These are phyloP conservation scores for Calonectria montana DNA, from an alignment of 2,329 filamentous ascomycete genomes.

Conservation along the genomic window DNA sequence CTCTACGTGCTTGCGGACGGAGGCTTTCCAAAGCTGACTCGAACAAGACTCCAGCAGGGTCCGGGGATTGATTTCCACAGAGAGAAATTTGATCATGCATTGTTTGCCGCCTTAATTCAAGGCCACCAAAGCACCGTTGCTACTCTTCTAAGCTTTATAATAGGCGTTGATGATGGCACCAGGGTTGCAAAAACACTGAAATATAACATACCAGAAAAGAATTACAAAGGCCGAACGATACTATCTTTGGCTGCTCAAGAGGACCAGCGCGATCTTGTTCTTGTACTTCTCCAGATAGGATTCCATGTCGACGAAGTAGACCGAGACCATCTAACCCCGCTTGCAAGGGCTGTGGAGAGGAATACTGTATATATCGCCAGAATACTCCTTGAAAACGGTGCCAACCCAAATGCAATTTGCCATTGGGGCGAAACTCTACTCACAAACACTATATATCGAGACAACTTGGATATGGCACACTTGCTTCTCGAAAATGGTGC, in stretches of 20 bases:
- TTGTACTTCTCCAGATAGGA: not conserved
- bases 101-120: conserved; percentile 49
- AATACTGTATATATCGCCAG: not conserved
- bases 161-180: not conserved
- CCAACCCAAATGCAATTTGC: not conserved
- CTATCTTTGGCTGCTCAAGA: not conserved
- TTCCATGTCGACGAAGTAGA: not conserved
- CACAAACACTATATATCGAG: not conserved
- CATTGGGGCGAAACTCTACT: not conserved
- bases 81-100: conserved; percentile 34
- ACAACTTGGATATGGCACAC: not conserved
- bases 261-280: not conserved
- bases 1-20: conserved; percentile 51
- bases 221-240: not conserved
- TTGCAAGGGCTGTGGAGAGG: not conserved
- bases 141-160: conserved; percentile 31
- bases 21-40: conserved; percentile 42
- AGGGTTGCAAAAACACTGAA: not conserved
- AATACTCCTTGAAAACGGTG: not conserved
- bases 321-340: not conserved
- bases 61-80: not conserved
- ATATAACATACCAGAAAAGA: not conserved
- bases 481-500: not conserved
- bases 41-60: conserved; percentile 28
- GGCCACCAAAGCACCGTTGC: conserved; percentile 42